Percentiles rank a stretch among this genome's conserved stretches.
Conservation (phyloP, 2,329 filamentous ascomycete genomes). For the Talaromyces sp. region DNA sequence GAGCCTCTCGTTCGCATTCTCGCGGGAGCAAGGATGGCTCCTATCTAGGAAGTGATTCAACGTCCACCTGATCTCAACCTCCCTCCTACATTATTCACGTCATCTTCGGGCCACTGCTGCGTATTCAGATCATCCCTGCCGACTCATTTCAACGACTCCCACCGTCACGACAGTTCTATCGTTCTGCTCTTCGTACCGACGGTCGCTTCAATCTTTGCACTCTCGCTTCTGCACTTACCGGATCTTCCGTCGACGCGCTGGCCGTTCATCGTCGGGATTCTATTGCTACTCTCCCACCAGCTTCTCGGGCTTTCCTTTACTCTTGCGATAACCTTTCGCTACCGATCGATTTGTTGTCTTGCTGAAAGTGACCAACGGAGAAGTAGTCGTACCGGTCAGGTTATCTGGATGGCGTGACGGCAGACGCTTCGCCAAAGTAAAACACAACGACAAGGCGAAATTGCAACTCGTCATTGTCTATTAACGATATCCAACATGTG, state of each 20-base stretch:
- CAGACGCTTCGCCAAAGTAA: background rate
- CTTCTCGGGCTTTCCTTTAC: background rate
- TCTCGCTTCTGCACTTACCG: slow-evolving; percentile 3
- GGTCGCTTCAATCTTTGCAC: background rate
- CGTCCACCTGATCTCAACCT: slow-evolving; percentile 1
- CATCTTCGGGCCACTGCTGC: background rate
- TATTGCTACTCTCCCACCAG: background rate
- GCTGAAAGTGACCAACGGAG: background rate
- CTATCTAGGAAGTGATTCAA: background rate
- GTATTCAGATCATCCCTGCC: background rate
- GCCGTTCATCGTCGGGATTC: background rate
- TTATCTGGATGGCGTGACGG: background rate
- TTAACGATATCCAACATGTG: slow-evolving; percentile 8
- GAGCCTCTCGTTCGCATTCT: background rate
- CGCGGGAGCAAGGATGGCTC: background rate
- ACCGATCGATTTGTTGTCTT: background rate
- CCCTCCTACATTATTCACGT: background rate
- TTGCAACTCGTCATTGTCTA: background rate
- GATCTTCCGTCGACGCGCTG: background rate
- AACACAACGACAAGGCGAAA: background rate
- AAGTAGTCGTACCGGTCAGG: background rate
- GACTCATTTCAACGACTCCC: background rate
- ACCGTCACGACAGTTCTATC: background rate
- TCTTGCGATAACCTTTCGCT: background rate
- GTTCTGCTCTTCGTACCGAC: background rate